Evolutionary conservation across 768 basidiomycete species (phyloP).

Genomic region (Saitozyma sp.): DNA sequence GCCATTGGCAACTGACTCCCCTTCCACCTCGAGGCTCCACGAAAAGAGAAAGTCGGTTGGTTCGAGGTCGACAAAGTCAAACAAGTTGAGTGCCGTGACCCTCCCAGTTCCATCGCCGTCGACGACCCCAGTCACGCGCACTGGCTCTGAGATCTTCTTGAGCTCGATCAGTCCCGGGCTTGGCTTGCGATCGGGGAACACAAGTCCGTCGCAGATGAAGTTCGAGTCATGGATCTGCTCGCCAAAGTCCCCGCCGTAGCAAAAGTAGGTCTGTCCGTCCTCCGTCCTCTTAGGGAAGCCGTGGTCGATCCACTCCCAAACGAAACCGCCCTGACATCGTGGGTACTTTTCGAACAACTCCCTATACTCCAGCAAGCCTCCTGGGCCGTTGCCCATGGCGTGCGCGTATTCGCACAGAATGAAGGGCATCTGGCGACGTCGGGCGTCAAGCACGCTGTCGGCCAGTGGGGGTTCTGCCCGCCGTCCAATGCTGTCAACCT

Average conservation of each 20-base stretch:
- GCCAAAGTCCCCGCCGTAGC: slow-evolving; percentile 20
- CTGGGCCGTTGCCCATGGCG: slow-evolving; percentile 21
- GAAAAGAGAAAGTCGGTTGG: not conserved
- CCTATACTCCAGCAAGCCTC: slow-evolving; percentile 11
- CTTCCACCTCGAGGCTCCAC: not conserved
- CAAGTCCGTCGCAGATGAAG: slow-evolving; percentile 15
- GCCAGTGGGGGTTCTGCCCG: not conserved
- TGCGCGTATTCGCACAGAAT: slow-evolving; percentile 16
- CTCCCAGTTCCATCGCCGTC: not conserved
- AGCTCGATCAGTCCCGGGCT: slow-evolving; percentile 9
- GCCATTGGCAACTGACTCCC: not conserved
- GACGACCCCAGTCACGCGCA: not conserved
- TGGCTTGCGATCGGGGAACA: slow-evolving; percentile 16
- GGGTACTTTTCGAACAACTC: slow-evolving; percentile 18
- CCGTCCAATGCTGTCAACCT: slow-evolving; percentile 10
- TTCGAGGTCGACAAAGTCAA: not conserved
- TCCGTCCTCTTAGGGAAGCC: slow-evolving; percentile 1
- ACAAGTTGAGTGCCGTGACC: not conserved
- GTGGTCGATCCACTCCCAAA: slow-evolving; percentile 24
- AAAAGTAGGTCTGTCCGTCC: slow-evolving; percentile 10
- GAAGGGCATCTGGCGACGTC: slow-evolving; percentile 9
- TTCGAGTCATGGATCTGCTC: slow-evolving; percentile 15
- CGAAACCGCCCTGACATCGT: slow-evolving; percentile 16
- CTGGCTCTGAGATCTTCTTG: slow-evolving; percentile 7
- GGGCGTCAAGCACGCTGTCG: not conserved